Percentiles rank a stretch among this genome's conserved stretches.
phyloP scores from a whole-genome alignment of 2,329 filamentous ascomycete genomes.

The Xylariaceae sp. region DNA sequence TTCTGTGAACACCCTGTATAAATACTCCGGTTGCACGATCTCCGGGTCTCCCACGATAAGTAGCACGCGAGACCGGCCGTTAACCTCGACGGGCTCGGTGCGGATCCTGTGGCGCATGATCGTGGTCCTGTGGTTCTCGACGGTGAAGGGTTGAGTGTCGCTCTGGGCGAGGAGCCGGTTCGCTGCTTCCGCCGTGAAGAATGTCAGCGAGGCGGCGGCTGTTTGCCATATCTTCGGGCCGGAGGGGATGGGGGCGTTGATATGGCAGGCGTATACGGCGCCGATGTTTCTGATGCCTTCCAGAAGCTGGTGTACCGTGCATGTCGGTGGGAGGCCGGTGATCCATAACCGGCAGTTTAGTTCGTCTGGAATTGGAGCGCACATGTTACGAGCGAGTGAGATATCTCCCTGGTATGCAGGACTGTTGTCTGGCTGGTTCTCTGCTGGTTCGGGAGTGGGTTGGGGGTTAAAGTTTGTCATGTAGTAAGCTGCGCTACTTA shows the following conservation, averaged over 20 bases:
- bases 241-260: background rate
- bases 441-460: background rate
- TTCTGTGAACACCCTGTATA: background rate
- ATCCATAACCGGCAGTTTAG: slow-evolving; percentile 21
- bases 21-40: slow-evolving; percentile 3
- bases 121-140: background rate
- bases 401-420: background rate
- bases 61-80: slow-evolving; percentile 20
- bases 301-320: slow-evolving; percentile 6
- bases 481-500: slow-evolving; percentile 1
- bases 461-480: background rate
- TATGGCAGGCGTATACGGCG: slow-evolving; percentile 7
- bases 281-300: slow-evolving; percentile 5
- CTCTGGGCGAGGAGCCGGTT: background rate
- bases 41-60: slow-evolving; percentile 6
- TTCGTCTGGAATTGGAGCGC: background rate
- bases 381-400: background rate
- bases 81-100: background rate
- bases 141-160: background rate
- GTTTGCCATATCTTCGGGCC: background rate
- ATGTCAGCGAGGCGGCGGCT: slow-evolving; percentile 19
- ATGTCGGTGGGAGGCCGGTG: slow-evolving; percentile 12
- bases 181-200: slow-evolving; percentile 20
- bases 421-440: background rate
- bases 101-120: slow-evolving; percentile 8